Evolutionary conservation across 2,329 filamentous ascomycete species (phyloP).

Genomic region (Penicillium freii): DNA sequence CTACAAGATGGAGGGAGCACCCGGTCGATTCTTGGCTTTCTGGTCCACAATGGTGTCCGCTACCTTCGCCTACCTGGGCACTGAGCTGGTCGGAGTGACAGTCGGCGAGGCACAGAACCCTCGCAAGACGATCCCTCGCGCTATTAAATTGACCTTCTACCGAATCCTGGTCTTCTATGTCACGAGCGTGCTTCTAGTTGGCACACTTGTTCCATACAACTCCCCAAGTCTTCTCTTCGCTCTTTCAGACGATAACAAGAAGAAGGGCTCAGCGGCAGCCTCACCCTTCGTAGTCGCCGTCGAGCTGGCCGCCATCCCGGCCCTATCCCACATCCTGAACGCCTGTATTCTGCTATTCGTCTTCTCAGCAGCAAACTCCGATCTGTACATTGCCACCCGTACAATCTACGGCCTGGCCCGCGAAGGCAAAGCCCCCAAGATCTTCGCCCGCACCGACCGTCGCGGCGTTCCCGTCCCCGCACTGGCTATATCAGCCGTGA

Average conservation of each 20-base stretch:
- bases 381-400: slow-evolving; percentile 72
- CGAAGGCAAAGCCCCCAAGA: slow-evolving; percentile 67
- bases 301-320: slow-evolving; percentile 59
- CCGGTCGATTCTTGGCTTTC: slow-evolving; percentile 60
- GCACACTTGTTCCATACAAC: slow-evolving; percentile 75
- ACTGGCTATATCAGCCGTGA: slow-evolving; percentile 58
- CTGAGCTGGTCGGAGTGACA: slow-evolving; percentile 74
- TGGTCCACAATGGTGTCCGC: slow-evolving; percentile 73
- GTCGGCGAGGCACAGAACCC: slow-evolving; percentile 79
- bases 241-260: slow-evolving; percentile 18
- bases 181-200: slow-evolving; percentile 69
- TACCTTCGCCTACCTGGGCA: slow-evolving; percentile 75
- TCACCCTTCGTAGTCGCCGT: slow-evolving; percentile 77
- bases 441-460: slow-evolving; percentile 69
- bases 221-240: slow-evolving; percentile 56
- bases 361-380: slow-evolving; percentile 74
- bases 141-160: slow-evolving; percentile 78
- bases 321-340: slow-evolving; percentile 68
- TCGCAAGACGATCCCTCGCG: slow-evolving; percentile 70
- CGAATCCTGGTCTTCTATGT: slow-evolving; percentile 80
- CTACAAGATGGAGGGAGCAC: slow-evolving; percentile 45
- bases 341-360: slow-evolving; percentile 72
- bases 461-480: slow-evolving; percentile 69
- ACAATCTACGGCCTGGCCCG: slow-evolving; percentile 71
- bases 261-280: slow-evolving; percentile 56